Percentiles rank a stretch among this genome's conserved stretches.
These are phyloP conservation scores for Cadophora sp. DNA, from an alignment of 2,329 filamentous ascomycete species.

Conservation along the genomic window DNA sequence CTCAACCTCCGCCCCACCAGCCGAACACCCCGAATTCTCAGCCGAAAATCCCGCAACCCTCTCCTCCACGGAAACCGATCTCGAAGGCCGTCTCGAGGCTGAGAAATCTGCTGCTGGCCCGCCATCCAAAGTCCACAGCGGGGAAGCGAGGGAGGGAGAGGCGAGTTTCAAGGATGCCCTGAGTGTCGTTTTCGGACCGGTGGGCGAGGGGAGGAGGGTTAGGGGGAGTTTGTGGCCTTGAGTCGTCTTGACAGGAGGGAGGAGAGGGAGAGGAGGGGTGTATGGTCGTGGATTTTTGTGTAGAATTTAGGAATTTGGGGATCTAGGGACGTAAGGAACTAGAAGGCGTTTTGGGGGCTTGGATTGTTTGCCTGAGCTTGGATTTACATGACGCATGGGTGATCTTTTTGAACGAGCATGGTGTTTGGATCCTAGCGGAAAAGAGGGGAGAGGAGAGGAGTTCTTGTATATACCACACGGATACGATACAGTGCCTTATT, in stretches of 20 bases:
- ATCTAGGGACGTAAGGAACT: too few species aligned
- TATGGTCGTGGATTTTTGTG: too few species aligned
- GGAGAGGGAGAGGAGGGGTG: too few species aligned
- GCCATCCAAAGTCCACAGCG: not conserved
- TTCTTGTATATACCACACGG: too few species aligned
- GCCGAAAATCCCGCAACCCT: not conserved
- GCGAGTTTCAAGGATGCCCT: constrained; percentile 21
- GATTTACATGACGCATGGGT: too few species aligned
- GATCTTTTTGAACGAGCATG: too few species aligned
- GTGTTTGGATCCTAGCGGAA: too few species aligned
- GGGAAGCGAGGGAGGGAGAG: constrained; percentile 9
- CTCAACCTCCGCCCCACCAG: not conserved
- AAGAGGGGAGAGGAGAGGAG: too few species aligned
- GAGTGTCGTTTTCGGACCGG: constrained; percentile 24
- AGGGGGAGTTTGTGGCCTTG: constrained; percentile 37
- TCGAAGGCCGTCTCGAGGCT: not conserved
- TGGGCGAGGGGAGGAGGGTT: constrained; percentile 29
- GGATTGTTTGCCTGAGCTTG: too few species aligned
- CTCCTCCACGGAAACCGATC: not conserved
- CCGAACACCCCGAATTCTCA: not conserved
- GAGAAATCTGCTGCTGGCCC: not conserved
- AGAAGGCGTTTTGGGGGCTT: too few species aligned
- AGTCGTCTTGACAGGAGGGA: not conserved
- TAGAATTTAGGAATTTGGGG: too few species aligned
- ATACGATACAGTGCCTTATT: too few species aligned